phyloP scores from a whole-genome alignment of 108 stramenopile species.

The Nitzschia sp. region DNA sequence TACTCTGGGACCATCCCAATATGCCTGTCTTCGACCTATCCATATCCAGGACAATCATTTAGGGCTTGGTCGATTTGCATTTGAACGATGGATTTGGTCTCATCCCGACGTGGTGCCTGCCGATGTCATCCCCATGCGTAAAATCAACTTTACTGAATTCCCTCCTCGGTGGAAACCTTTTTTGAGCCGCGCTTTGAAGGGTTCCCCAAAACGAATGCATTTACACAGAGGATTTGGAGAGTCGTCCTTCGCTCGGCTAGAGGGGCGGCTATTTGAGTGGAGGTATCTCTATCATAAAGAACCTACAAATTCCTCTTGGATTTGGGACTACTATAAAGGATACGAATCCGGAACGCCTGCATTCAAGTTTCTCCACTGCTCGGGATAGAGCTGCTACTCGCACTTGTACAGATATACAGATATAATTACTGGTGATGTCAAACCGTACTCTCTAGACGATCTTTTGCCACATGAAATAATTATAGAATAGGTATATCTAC shows the following conservation, averaged over 20 bases:
- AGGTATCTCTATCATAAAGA: constrained; percentile 9
- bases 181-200: not conserved
- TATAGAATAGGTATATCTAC: not conserved
- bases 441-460: no score
- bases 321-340: constrained; percentile 17
- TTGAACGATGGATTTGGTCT: constrained; percentile 19
- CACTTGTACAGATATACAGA: not conserved
- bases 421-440: no score
- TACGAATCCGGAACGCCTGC: constrained; percentile 8
- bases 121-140: constrained; percentile 10
- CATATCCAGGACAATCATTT: constrained; percentile 11
- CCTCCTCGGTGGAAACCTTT: not conserved
- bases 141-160: not conserved
- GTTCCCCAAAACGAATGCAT: constrained; percentile 4
- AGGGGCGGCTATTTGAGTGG: constrained; percentile 20
- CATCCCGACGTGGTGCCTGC: constrained; percentile 13
- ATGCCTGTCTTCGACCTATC: constrained; percentile 7
- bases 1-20: not conserved
- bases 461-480: no score
- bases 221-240: not conserved
- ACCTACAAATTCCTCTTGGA: constrained; percentile 7
- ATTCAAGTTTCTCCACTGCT: constrained; percentile 9
- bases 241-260: constrained; percentile 17
- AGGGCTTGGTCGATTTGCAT: constrained; percentile 10
- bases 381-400: no score